Evolutionary conservation across 768 basidiomycete genomes (phyloP).

Genomic region (Hemileccinum rubropunctum): DNA sequence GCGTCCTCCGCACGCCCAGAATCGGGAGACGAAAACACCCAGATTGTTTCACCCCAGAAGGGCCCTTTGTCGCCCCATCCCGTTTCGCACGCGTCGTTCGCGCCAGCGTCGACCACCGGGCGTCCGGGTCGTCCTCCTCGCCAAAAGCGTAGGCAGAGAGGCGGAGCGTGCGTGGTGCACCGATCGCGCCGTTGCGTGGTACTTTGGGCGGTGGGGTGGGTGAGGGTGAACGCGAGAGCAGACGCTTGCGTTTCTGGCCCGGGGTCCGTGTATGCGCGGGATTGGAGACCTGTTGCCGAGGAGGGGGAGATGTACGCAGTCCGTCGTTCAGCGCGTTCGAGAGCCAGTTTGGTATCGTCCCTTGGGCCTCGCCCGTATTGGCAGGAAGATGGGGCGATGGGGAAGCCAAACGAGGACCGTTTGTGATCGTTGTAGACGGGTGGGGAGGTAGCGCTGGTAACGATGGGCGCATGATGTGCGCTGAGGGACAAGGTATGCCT

Average conservation of each 20-base stretch:
- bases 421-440: no score
- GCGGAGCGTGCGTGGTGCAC: not conserved
- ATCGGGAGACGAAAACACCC: slow-evolving; percentile 23
- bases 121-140: slow-evolving; percentile 20
- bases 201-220: slow-evolving; percentile 7
- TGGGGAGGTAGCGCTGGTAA: no score
- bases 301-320: no score
- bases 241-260: slow-evolving; percentile 4
- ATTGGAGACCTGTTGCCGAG: not conserved
- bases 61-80: not conserved
- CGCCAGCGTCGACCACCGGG: slow-evolving; percentile 17
- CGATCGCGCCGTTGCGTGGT: not conserved
- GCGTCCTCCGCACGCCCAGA: not conserved
- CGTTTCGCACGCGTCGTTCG: not conserved
- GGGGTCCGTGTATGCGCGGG: slow-evolving; percentile 8
- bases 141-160: slow-evolving; percentile 22
- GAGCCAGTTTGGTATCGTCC: slow-evolving; percentile 7
- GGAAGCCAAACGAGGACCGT: not conserved
- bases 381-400: not conserved
- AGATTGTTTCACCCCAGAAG: slow-evolving; percentile 13
- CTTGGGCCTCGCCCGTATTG: not conserved
- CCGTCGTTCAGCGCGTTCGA: slow-evolving; percentile 3
- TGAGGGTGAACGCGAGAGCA: not conserved
- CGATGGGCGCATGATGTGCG: not conserved
- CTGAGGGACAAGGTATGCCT: slow-evolving; percentile 8